phyloP scores from a whole-genome alignment of 257 asterid genomes.

The Solanum etuberosum region DNA sequence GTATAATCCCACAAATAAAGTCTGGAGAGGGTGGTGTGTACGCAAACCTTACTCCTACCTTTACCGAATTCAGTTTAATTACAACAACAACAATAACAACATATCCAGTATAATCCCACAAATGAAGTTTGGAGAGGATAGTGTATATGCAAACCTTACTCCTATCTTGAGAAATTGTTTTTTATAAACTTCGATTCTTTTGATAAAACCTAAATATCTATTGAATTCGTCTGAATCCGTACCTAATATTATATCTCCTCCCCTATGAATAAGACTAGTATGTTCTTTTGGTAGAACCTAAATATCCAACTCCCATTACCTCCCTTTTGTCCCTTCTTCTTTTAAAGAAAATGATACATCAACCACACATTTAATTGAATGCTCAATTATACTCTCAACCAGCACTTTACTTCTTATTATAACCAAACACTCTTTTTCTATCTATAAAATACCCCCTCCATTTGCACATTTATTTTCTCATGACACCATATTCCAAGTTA shows the following conservation, averaged over 20 bases:
- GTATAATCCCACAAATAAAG: too few species aligned
- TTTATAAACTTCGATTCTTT: background rate
- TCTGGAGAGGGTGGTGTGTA: too few species aligned
- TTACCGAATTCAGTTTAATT: too few species aligned
- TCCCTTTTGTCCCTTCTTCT: background rate
- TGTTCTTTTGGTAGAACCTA: background rate
- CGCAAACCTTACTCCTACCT: too few species aligned
- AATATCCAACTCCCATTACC: background rate
- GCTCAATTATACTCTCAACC: background rate
- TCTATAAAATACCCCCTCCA: background rate
- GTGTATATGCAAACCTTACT: background rate
- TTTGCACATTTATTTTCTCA: background rate
- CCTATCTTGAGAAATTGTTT: background rate
- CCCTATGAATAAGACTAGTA: background rate
- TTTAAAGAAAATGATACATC: background rate
- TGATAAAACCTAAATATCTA: background rate
- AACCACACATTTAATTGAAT: background rate
- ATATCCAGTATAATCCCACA: too few species aligned
- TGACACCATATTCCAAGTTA: background rate
- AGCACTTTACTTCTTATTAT: background rate
- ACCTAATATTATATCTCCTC: background rate
- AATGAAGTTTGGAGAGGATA: rapidly evolving
- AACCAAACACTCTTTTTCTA: background rate
- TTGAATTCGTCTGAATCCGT: background rate
- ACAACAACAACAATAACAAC: too few species aligned